A percentile compares a stretch with the other conserved stretches of the same genome.
These are phyloP conservation scores for Uronychia setigera DNA, from an alignment of 73 alveolate species.

Conservation along the genomic window DNA sequence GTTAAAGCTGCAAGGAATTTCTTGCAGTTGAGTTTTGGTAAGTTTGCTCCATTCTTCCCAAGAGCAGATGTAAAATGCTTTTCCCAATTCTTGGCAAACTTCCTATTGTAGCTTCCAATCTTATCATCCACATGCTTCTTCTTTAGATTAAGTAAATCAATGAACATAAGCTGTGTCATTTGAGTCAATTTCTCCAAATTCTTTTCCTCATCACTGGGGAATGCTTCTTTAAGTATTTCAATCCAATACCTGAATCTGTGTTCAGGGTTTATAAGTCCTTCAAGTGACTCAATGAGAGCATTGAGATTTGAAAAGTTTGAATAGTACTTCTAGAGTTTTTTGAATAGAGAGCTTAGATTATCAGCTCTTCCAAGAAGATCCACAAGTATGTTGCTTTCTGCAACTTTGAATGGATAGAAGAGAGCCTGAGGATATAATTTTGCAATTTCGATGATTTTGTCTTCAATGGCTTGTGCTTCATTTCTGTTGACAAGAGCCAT, in stretches of 20 bases:
- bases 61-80: constrained; percentile 50
- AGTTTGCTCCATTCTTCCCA: constrained; percentile 66
- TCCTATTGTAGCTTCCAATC: constrained; percentile 87
- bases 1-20: constrained; percentile 50
- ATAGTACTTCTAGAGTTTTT: constrained; percentile 67
- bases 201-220: constrained; percentile 60
- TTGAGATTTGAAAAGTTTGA: constrained; percentile 64
- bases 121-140: constrained; percentile 66
- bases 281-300: constrained; percentile 90
- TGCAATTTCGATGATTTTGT: constrained; percentile 62
- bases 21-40: constrained; percentile 38
- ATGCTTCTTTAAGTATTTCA: constrained; percentile 75
- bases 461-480: constrained; percentile 76
- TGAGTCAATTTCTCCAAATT: constrained; percentile 63
- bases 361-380: constrained; percentile 14
- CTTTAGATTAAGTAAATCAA: constrained; percentile 61
- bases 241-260: constrained; percentile 92
- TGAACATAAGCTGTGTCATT: constrained; percentile 56
- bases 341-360: constrained; percentile 62
- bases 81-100: constrained; percentile 79
- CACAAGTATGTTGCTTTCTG: constrained; percentile 40
- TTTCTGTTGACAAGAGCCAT: constrained; percentile 77
- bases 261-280: constrained; percentile 95
- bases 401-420: constrained; percentile 83
- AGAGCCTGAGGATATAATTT: constrained; percentile 85